Evolutionary conservation across 352 stramenopile genomes (phyloP).

Genomic region (Phytophthora niederhauseri): DNA sequence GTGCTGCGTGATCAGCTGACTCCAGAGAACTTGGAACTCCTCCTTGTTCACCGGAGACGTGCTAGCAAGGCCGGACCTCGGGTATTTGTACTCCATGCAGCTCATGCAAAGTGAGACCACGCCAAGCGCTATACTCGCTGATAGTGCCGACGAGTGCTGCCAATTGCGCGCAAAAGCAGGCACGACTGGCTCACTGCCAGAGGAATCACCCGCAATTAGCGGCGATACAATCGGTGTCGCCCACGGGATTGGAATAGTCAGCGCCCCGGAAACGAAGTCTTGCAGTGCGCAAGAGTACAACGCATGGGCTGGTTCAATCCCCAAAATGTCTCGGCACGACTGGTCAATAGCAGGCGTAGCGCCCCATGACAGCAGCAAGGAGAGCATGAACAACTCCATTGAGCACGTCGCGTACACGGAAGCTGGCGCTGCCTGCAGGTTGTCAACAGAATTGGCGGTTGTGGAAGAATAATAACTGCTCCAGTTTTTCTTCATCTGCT

Average conservation of each 20-base stretch:
- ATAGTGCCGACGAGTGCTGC: constrained; percentile 77
- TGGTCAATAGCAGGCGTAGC: constrained; percentile 71
- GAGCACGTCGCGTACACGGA: constrained; percentile 73
- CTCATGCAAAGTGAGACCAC: constrained; percentile 84
- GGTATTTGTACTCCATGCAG: constrained; percentile 82
- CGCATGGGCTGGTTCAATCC: constrained; percentile 51
- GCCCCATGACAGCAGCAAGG: constrained; percentile 80
- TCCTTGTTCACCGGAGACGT: constrained; percentile 61
- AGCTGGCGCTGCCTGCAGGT: neutral
- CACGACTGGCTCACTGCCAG: constrained; percentile 1
- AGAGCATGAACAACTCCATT: constrained; percentile 73
- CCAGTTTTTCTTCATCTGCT: constrained; percentile 77
- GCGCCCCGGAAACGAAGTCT: constrained; percentile 53
- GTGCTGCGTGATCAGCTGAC: constrained; percentile 86
- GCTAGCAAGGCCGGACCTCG: constrained; percentile 27
- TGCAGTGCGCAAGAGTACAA: constrained; percentile 76
- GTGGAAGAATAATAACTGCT: constrained; percentile 56
- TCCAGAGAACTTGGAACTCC: constrained; percentile 88
- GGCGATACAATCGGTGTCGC: constrained; percentile 24
- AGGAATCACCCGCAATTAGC: neutral
- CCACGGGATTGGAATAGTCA: constrained; percentile 80
- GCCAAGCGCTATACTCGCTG: constrained; percentile 65
- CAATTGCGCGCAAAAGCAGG: constrained; percentile 64
- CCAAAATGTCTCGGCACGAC: constrained; percentile 58
- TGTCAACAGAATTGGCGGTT: neutral